A percentile compares a stretch with the other conserved stretches of the same genome.
Evolutionary conservation across 148 eudicot genomes (phyloP).

Genomic region (Beta vulgaris): DNA sequence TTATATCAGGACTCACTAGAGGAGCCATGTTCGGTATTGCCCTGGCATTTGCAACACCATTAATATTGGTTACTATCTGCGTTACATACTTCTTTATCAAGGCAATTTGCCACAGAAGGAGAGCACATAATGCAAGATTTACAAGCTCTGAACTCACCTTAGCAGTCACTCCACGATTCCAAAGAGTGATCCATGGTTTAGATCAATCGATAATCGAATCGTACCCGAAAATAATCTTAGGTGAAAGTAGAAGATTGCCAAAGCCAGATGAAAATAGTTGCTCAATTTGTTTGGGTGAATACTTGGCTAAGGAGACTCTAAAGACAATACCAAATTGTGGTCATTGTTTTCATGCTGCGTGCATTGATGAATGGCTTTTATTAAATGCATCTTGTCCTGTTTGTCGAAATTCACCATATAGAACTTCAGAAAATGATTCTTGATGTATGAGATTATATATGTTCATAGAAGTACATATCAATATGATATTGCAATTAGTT

Average conservation of each 20-base stretch:
- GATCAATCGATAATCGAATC: slow-evolving; percentile 26
- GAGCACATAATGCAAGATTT: neutral
- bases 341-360: slow-evolving; percentile 62
- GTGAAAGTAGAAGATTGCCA: slow-evolving; percentile 55
- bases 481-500: too few species aligned
- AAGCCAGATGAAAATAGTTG: slow-evolving; percentile 44
- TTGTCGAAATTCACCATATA: slow-evolving; percentile 41
- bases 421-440: neutral
- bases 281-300: slow-evolving; percentile 59
- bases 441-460: neutral
- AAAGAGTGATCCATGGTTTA: neutral
- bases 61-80: slow-evolving; percentile 14
- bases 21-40: neutral
- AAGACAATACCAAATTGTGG: slow-evolving; percentile 50
- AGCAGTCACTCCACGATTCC: neutral
- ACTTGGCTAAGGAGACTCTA: slow-evolving; percentile 45
- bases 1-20: slow-evolving; percentile 8
- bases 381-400: slow-evolving; percentile 57
- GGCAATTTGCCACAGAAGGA: neutral
- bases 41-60: slow-evolving; percentile 25
- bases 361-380: slow-evolving; percentile 65
- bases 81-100: slow-evolving; percentile 2
- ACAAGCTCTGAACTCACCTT: neutral
- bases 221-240: slow-evolving; percentile 49
- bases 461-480: too few species aligned